phyloP scores from a whole-genome alignment of 2,329 filamentous ascomycete genomes.

The Fusarium xyrophilum region DNA sequence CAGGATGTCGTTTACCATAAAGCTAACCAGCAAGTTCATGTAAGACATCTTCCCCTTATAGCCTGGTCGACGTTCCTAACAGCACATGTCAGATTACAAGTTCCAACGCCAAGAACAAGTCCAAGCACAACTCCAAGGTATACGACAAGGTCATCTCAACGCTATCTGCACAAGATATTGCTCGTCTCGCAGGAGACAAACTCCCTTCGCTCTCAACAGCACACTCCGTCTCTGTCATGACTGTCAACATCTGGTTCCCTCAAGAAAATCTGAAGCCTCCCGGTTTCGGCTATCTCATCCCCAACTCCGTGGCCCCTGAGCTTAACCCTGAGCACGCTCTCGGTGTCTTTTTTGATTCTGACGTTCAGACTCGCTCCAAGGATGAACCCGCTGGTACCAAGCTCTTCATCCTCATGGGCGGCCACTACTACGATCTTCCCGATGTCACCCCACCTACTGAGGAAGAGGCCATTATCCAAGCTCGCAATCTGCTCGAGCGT shows the following conservation, averaged over 20 bases:
- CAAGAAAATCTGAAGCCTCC: slow-evolving; percentile 66
- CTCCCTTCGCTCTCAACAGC: slow-evolving; percentile 61
- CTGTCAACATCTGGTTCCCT: slow-evolving; percentile 87
- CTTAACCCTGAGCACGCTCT: slow-evolving; percentile 84
- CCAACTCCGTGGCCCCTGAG: slow-evolving; percentile 70
- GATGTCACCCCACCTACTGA: slow-evolving; percentile 59
- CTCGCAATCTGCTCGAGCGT: slow-evolving; percentile 70
- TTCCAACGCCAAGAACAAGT: slow-evolving; percentile 2
- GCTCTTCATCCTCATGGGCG: slow-evolving; percentile 92
- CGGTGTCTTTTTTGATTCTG: slow-evolving; percentile 90
- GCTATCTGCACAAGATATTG: slow-evolving; percentile 59
- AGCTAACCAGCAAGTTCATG: slow-evolving; percentile 50
- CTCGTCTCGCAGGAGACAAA: slow-evolving; percentile 45
- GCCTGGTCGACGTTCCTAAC: not conserved
- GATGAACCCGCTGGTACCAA: slow-evolving; percentile 74
- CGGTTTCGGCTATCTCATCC: slow-evolving; percentile 93
- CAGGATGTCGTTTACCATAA: slow-evolving; percentile 52
- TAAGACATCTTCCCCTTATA: slow-evolving; percentile 40
- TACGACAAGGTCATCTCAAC: slow-evolving; percentile 71
- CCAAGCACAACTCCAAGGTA: not conserved
- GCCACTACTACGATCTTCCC: slow-evolving; percentile 78
- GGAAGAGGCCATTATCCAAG: slow-evolving; percentile 72
- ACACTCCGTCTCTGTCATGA: slow-evolving; percentile 81
- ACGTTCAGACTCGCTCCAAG: slow-evolving; percentile 58
- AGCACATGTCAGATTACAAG: slow-evolving; percentile 25